Percentiles rank a stretch among this genome's conserved stretches.
Evolutionary conservation across 768 basidiomycete species (phyloP).

Genomic region (Leccinum incarnatum): DNA sequence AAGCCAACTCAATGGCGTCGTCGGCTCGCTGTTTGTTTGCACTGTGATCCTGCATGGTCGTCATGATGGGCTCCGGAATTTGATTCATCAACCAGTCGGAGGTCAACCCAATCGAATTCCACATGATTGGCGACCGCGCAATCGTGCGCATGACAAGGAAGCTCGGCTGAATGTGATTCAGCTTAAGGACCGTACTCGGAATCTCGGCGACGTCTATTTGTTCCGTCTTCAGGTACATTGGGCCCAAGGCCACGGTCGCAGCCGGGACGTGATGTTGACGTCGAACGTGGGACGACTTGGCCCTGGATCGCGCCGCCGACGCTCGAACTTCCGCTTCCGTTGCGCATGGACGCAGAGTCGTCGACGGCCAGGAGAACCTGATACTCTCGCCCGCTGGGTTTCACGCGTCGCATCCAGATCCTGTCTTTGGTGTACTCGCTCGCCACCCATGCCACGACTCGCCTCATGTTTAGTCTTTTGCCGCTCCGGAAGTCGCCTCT

Average conservation of each 20-base stretch:
- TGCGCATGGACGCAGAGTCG: slow-evolving; percentile 90
- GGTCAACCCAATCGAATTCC: slow-evolving; percentile 72
- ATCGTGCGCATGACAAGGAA: slow-evolving; percentile 82
- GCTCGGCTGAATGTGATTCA: slow-evolving; percentile 86
- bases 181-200: slow-evolving; percentile 72
- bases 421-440: slow-evolving; percentile 99
- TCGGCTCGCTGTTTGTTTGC: slow-evolving; percentile 48
- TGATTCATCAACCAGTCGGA: slow-evolving; percentile 70
- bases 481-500: slow-evolving; percentile 97
- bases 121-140: slow-evolving; percentile 78
- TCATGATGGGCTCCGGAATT: slow-evolving; percentile 64
- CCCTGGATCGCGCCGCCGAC: slow-evolving; percentile 48
- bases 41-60: slow-evolving; percentile 53
- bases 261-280: slow-evolving; percentile 85
- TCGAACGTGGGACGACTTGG: too few species aligned
- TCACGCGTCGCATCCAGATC: slow-evolving; percentile 95
- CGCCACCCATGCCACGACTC: slow-evolving; percentile 96
- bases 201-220: slow-evolving; percentile 84
- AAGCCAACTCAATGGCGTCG: slow-evolving; percentile 81
- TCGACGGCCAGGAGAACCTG: slow-evolving; percentile 93
- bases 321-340: slow-evolving; percentile 8
- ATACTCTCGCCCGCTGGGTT: slow-evolving; percentile 92
- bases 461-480: slow-evolving; percentile 98
- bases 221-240: slow-evolving; percentile 90
- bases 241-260: slow-evolving; percentile 82